Conservation (phyloP, 2,329 filamentous ascomycete genomes). For the Akanthomyces dipterigenus region DNA sequence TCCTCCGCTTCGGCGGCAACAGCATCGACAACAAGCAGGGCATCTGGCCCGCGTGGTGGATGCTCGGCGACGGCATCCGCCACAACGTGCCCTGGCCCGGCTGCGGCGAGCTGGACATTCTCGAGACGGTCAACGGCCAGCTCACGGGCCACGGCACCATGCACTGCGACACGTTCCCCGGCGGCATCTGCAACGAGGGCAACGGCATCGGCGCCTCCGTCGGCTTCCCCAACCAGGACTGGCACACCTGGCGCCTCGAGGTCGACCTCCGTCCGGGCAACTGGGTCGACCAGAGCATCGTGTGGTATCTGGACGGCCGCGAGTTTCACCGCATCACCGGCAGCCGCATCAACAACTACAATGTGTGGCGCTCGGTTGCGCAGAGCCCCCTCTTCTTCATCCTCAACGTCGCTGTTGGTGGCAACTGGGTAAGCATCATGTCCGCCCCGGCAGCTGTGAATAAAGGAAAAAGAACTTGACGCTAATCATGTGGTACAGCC, state of each 20-base stretch:
- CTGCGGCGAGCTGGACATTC: conserved; percentile 51
- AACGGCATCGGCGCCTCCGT: conserved; percentile 32
- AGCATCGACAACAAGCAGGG: conserved; percentile 39
- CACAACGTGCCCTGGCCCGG: conserved; percentile 43
- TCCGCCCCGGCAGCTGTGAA: neutral
- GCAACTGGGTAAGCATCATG: conserved; percentile 40
- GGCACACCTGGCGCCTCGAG: conserved; percentile 44
- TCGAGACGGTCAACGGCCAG: conserved; percentile 48
- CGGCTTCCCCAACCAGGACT: conserved; percentile 32
- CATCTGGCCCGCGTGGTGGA: conserved; percentile 54
- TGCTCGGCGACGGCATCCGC: conserved; percentile 44
- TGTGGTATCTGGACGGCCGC: conserved; percentile 41
- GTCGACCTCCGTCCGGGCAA: conserved; percentile 41
- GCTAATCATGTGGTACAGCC: conserved; percentile 31
- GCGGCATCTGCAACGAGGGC: conserved; percentile 47
- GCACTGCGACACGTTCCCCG: conserved; percentile 41
- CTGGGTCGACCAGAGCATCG: conserved; percentile 43
- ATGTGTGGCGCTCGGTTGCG: conserved; percentile 43
- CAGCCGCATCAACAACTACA: conserved; percentile 34
- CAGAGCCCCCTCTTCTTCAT: conserved; percentile 46
- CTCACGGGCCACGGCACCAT: conserved; percentile 40
- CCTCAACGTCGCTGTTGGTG: conserved; percentile 50
- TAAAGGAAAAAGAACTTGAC: neutral
- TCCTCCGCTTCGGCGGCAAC: conserved; percentile 41
- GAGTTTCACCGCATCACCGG: conserved; percentile 39